Conservation (phyloP, 257 asterid genomes). For the Ilex asprella region DNA sequence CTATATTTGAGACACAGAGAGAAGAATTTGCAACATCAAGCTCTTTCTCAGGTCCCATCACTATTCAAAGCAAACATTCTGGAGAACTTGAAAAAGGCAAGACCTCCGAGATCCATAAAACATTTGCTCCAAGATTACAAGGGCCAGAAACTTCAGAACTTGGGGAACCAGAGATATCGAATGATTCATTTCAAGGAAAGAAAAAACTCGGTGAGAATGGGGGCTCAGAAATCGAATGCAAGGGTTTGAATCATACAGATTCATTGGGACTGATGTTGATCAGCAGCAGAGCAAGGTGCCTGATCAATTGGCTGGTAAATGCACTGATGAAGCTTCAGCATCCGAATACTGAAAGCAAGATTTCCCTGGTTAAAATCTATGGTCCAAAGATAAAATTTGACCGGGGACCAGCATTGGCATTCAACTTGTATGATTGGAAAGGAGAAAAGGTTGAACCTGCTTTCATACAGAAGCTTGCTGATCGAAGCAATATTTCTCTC, state of each 20-base stretch:
- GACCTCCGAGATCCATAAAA: constrained; percentile 4
- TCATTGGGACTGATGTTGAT: constrained; percentile 57
- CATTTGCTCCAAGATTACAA: constrained; percentile 8
- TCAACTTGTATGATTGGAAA: constrained; percentile 81
- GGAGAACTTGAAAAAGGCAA: constrained; percentile 5
- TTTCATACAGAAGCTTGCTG: constrained; percentile 88
- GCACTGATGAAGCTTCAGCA: constrained; percentile 76
- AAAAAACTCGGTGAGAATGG: constrained; percentile 2
- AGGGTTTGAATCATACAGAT: constrained; percentile 77
- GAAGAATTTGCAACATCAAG: constrained; percentile 13
- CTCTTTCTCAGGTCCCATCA: constrained; percentile 3
- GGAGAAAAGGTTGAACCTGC: constrained; percentile 73
- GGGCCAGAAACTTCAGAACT: constrained; percentile 1
- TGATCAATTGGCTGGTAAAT: constrained; percentile 76
- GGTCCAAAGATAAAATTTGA: constrained; percentile 85
- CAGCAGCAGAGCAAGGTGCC: constrained; percentile 63
- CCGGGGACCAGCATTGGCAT: constrained; percentile 85
- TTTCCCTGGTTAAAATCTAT: constrained; percentile 64
- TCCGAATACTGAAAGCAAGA: constrained; percentile 63
- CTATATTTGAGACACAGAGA: constrained; percentile 10
- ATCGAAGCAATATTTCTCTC: constrained; percentile 58
- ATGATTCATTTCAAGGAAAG: background rate
- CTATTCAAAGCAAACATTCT: background rate
- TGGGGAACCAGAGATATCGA: constrained; percentile 15
- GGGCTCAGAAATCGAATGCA: constrained; percentile 32